Evolutionary conservation across 2,329 filamentous ascomycete species (phyloP).

Genomic region (Pseudogymnoascus sp.): DNA sequence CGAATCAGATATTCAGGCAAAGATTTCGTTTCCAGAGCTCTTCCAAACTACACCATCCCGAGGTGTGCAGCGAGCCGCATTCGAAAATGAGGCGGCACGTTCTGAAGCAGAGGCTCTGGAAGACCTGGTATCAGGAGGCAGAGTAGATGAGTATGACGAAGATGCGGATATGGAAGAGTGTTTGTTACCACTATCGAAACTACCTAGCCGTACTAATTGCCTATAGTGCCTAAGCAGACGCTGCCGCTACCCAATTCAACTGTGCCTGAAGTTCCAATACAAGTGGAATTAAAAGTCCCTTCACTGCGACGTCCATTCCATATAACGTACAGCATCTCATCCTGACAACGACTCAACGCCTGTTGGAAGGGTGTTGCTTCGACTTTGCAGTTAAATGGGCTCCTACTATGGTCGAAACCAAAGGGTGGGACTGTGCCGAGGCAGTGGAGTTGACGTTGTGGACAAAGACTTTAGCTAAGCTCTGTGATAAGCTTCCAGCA

Average conservation of each 20-base stretch:
- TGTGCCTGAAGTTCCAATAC: not conserved
- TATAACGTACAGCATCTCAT: slow-evolving; percentile 32
- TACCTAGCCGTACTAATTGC: not conserved
- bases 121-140: slow-evolving; percentile 16
- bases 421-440: slow-evolving; percentile 29
- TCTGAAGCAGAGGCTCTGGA: slow-evolving; percentile 26
- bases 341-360: slow-evolving; percentile 29
- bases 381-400: slow-evolving; percentile 31
- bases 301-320: slow-evolving; percentile 28
- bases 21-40: slow-evolving; percentile 30
- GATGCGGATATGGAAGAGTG: not conserved
- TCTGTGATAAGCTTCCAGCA: no score
- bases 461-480: no score
- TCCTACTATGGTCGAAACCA: slow-evolving; percentile 24
- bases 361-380: slow-evolving; percentile 35
- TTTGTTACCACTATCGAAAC: not conserved
- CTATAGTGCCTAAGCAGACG: not conserved
- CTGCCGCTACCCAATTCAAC: not conserved
- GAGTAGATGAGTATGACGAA: not conserved
- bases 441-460: no score
- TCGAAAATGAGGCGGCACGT: slow-evolving; percentile 25
- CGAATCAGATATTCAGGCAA: slow-evolving; percentile 28
- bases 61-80: slow-evolving; percentile 25
- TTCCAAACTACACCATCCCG: slow-evolving; percentile 24
- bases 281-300: not conserved